These are phyloP conservation scores for Solanum hybrid DNA, from an alignment of 305 asterid genomes.

Conservation along the genomic window DNA sequence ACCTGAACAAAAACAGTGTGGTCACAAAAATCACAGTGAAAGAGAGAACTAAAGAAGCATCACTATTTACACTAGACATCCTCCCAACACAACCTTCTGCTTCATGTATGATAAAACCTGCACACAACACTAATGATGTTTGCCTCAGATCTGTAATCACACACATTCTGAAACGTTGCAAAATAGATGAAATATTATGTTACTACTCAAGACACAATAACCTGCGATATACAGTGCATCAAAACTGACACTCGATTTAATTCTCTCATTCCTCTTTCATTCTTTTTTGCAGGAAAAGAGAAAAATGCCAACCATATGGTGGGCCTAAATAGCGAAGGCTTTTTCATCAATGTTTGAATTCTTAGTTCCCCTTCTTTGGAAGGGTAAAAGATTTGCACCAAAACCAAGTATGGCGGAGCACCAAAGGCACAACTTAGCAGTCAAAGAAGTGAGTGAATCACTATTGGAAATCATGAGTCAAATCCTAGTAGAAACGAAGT, in stretches of 20 bases:
- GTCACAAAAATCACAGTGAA: constrained; percentile 9
- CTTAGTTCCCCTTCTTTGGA: background rate
- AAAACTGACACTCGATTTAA: background rate
- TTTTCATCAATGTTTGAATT: background rate
- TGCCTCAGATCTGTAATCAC: background rate
- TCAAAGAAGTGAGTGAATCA: background rate
- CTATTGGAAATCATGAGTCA: background rate
- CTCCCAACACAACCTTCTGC: constrained; percentile 4
- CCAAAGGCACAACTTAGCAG: background rate
- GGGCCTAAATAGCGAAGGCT: background rate
- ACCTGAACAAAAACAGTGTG: constrained; percentile 20
- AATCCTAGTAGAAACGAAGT: background rate
- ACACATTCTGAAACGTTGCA: background rate
- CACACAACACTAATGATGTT: background rate
- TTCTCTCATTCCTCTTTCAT: background rate
- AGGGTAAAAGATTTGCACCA: background rate
- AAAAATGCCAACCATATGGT: background rate
- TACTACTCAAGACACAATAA: background rate
- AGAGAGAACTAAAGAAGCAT: constrained; percentile 13
- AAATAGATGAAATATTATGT: background rate
- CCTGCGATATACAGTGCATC: background rate
- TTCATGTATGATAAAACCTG: background rate
- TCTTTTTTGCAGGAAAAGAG: background rate
- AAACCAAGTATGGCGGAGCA: background rate
- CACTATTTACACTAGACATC: constrained; percentile 14